These are phyloP conservation scores for Dactylorhiza incarnata DNA, from an alignment of 106 monocot species.

Conservation along the genomic window DNA sequence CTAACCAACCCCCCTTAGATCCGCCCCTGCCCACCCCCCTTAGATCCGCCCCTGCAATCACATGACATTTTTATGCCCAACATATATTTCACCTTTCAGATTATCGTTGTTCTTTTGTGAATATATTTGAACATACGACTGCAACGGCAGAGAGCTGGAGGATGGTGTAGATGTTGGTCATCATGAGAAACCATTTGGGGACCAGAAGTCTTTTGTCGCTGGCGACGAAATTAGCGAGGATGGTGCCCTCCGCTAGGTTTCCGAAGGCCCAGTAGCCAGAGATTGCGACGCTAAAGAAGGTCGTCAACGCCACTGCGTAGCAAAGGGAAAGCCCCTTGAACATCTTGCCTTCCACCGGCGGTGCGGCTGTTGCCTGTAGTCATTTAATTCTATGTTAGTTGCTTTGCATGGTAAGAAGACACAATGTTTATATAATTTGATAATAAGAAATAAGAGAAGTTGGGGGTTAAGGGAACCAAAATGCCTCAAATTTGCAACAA, in stretches of 20 bases:
- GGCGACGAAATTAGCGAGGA: conserved; percentile 54
- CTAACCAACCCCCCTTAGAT: no score
- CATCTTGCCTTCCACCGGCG: conserved; percentile 90
- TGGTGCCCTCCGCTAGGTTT: conserved; percentile 52
- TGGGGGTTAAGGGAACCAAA: background rate
- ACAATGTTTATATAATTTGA: no score
- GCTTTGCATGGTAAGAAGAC: background rate
- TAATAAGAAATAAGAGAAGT: no score
- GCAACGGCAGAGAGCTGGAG: conserved; percentile 84
- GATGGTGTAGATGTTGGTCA: conserved; percentile 55
- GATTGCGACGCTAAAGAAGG: conserved; percentile 72
- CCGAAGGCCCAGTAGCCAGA: conserved; percentile 94
- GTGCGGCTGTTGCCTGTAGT: conserved; percentile 58
- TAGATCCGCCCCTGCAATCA: no score
- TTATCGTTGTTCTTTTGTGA: no score
- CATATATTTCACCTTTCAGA: no score
- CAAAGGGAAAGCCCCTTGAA: conserved; percentile 91
- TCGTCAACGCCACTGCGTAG: conserved; percentile 48
- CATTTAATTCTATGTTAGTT: no score
- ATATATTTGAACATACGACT: conserved; percentile 35
- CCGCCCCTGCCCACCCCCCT: no score
- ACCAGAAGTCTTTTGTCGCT: conserved; percentile 23
- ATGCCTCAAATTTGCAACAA: no score
- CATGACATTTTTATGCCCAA: no score
- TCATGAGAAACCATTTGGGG: conserved; percentile 54